phyloP scores from a whole-genome alignment of 2,329 filamentous ascomycete species.

The Calonectria pteridis region DNA sequence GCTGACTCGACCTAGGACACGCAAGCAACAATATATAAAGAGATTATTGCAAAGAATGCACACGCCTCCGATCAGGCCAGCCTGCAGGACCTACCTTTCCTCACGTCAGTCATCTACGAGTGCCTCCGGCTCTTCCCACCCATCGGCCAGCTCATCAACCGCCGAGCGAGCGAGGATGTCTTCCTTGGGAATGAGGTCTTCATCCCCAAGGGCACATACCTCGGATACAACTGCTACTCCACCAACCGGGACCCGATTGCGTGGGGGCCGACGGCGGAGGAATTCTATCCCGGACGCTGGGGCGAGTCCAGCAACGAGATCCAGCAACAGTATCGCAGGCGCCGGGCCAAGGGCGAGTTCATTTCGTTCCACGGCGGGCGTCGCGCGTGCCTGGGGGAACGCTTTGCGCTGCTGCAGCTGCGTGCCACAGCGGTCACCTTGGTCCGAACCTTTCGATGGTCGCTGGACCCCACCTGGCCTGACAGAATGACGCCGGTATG shows the following conservation, averaged over 20 bases:
- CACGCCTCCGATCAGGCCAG: not conserved
- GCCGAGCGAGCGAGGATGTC: slow-evolving; percentile 24
- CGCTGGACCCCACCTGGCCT: not conserved
- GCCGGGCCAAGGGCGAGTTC: slow-evolving; percentile 52
- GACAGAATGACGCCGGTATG: slow-evolving; percentile 4
- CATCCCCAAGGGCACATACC: slow-evolving; percentile 52
- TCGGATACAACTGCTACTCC: slow-evolving; percentile 56
- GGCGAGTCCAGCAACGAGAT: slow-evolving; percentile 51
- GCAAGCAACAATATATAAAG: not conserved
- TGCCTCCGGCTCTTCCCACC: slow-evolving; percentile 62
- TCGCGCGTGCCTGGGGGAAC: slow-evolving; percentile 55
- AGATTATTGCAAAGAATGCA: not conserved
- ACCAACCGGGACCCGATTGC: slow-evolving; percentile 51
- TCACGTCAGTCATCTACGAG: slow-evolving; percentile 44
- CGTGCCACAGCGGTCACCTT: not conserved
- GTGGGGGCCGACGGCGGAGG: slow-evolving; percentile 50
- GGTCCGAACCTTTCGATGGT: not conserved
- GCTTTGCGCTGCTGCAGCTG: slow-evolving; percentile 1
- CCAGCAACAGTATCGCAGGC: slow-evolving; percentile 49
- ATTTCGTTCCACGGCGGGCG: slow-evolving; percentile 57
- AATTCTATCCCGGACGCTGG: slow-evolving; percentile 44
- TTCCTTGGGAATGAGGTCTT: slow-evolving; percentile 46
- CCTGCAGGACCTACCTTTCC: not conserved
- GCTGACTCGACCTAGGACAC: not conserved
- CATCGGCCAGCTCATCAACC: slow-evolving; percentile 58